Evolutionary conservation across 345 rosid species (phyloP), one percentile per base, ranked within the genome.

Genomic region (Rubroshorea leprosula): DNA sequence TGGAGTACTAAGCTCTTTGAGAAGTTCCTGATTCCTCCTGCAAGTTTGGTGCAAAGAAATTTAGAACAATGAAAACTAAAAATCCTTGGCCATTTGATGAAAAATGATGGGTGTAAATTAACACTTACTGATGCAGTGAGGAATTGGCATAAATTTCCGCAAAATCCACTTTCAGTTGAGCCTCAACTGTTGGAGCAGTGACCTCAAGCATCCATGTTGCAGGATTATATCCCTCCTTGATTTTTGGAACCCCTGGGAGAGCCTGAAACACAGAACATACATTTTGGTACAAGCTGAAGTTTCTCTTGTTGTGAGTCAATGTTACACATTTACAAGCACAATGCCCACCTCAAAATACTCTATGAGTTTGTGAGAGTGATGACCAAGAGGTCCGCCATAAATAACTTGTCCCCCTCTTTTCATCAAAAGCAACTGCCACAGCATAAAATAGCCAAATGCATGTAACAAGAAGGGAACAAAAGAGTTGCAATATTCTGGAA

Each of bases 131-230:
- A 65, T 80, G 60, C 43, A 89, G 78, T 25, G 84, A 63, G 5
- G 97, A 89, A 66, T 79, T 76, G 27, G 69, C 57, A 45, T 74
- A 89, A 72, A 78, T 60, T 45, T 81, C 83, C 7, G 88, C 90
- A 66, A 89, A 86, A 76, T 84, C 91, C 13, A 84, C 60, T 18
- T 56, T 61, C 58, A 86, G 68, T 64, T 79, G 85, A 66, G 78
- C 51, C 78, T 89, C 97, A 58, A 84, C 66, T 41, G 85, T 50
- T 17, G 84, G 67, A 48, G 86, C 53, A 43, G 72, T 89, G 49
- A 89, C 72, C 3, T 89, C 95, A 52, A 89, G 95, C 97, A 86
- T 86, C 97, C 97, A 89, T 41, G 97, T 84, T 19, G 97, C 97
- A 16, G 97, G 97, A 69, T 89, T 89, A 69, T 72, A 72, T 46